phyloP scores from a whole-genome alignment of 805 yeast genomes.

The Ogataea trehalophila region DNA sequence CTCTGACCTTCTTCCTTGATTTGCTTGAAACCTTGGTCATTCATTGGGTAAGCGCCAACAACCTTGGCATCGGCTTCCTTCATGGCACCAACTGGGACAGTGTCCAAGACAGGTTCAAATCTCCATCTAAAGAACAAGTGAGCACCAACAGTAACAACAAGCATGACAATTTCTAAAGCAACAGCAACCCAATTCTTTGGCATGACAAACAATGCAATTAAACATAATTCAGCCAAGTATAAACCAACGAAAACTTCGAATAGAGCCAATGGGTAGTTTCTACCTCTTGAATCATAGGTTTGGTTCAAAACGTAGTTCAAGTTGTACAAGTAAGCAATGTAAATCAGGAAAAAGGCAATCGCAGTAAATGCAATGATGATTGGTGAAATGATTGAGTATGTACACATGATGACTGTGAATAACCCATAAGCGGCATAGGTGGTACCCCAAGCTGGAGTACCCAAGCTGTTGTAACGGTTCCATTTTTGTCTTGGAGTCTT shows the following conservation, averaged over 20 bases:
- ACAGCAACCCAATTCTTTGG: slow-evolving; percentile 76
- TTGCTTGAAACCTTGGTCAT: slow-evolving; percentile 63
- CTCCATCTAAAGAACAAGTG: slow-evolving; percentile 56
- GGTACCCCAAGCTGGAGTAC: slow-evolving; percentile 75
- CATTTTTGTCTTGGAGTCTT: slow-evolving; percentile 90
- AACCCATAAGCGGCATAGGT: slow-evolving; percentile 75
- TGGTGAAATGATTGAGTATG: slow-evolving; percentile 78
- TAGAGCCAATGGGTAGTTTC: slow-evolving; percentile 66
- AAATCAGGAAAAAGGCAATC: slow-evolving; percentile 50
- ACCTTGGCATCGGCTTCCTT: slow-evolving; percentile 39
- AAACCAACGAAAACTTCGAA: slow-evolving; percentile 69
- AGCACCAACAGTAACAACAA: slow-evolving; percentile 51
- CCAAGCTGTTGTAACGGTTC: slow-evolving; percentile 63
- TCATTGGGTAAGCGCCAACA: slow-evolving; percentile 44
- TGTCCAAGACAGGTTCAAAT: slow-evolving; percentile 60
- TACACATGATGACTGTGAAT: slow-evolving; percentile 64
- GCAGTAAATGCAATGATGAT: slow-evolving; percentile 63
- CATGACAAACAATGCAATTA: slow-evolving; percentile 69
- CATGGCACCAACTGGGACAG: slow-evolving; percentile 65
- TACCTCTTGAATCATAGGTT: slow-evolving; percentile 60
- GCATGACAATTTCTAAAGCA: slow-evolving; percentile 58
- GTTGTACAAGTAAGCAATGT: slow-evolving; percentile 58
- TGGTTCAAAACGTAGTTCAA: slow-evolving; percentile 60
- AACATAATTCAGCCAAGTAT: slow-evolving; percentile 66
- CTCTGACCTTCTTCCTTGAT: slow-evolving; percentile 34